Evolutionary conservation across 208 protist genomes (phyloP).

Genomic region (Leishmania mexicana): DNA sequence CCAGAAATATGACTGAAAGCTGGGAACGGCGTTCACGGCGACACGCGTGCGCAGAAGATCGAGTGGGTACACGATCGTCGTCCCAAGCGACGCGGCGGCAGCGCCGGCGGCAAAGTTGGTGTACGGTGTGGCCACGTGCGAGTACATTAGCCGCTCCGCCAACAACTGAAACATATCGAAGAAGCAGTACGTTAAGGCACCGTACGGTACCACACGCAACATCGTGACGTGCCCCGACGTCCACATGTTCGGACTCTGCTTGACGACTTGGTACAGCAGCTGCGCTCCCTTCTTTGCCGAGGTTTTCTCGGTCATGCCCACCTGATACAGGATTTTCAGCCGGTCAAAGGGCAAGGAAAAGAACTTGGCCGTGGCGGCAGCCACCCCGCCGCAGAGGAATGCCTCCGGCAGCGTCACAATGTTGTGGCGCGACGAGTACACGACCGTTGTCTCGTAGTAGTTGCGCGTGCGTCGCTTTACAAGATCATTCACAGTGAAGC

Average conservation of each 20-base stretch:
- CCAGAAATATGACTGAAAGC: constrained; percentile 80
- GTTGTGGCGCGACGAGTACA: constrained; percentile 41
- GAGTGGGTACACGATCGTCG: constrained; percentile 90
- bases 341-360: constrained; percentile 91
- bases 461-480: constrained; percentile 76
- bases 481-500: constrained; percentile 93
- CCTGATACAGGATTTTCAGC: constrained; percentile 94
- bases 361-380: constrained; percentile 90
- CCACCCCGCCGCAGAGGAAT: constrained; percentile 89
- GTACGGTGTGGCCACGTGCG: constrained; percentile 62
- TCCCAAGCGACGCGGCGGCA: constrained; percentile 81
- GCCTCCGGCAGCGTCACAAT: constrained; percentile 74
- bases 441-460: constrained; percentile 68
- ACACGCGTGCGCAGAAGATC: constrained; percentile 90
- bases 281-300: constrained; percentile 34
- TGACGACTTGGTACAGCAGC: constrained; percentile 54
- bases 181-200: constrained; percentile 90
- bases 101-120: constrained; percentile 87
- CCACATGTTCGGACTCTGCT: constrained; percentile 82
- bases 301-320: constrained; percentile 58
- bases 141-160: constrained; percentile 68
- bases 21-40: constrained; percentile 52
- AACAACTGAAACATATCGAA: constrained; percentile 92
- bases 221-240: constrained; percentile 91
- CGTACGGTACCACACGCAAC: constrained; percentile 93